These are phyloP conservation scores for Lolium rigidum DNA, from an alignment of 176 grass and related monocot genomes.

Conservation along the genomic window DNA sequence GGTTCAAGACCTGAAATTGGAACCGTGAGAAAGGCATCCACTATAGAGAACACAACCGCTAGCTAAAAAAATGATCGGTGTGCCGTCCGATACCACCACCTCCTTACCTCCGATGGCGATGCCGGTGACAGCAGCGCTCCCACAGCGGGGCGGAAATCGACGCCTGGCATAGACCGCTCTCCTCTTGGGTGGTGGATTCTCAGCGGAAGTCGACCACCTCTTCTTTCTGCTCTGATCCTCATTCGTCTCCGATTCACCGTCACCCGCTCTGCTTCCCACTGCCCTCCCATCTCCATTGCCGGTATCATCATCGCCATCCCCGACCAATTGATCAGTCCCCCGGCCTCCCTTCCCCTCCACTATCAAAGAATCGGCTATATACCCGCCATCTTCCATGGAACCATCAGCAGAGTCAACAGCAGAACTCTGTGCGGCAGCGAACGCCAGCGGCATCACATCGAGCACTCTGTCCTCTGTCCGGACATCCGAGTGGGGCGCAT, in stretches of 20 bases:
- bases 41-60: background rate
- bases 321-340: background rate
- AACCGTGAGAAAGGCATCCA: background rate
- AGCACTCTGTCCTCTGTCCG: background rate
- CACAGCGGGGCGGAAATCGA: slow-evolving; percentile 60
- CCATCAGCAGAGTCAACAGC: background rate
- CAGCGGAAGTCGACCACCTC: slow-evolving; percentile 38
- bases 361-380: slow-evolving; percentile 5
- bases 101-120: background rate
- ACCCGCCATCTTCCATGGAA: background rate
- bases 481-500: background rate
- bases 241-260: slow-evolving; percentile 16
- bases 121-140: background rate
- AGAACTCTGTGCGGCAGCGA: background rate
- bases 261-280: background rate
- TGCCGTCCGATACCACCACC: background rate
- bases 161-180: slow-evolving; percentile 46
- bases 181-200: slow-evolving; percentile 56
- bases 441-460: background rate
- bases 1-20: background rate
- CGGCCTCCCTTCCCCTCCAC: background rate
- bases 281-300: background rate
- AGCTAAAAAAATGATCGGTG: background rate
- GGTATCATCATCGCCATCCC: background rate
- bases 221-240: slow-evolving; percentile 27